Conservation (phyloP, 768 basidiomycete species). For the Hemileccinum rubropunctum region DNA sequence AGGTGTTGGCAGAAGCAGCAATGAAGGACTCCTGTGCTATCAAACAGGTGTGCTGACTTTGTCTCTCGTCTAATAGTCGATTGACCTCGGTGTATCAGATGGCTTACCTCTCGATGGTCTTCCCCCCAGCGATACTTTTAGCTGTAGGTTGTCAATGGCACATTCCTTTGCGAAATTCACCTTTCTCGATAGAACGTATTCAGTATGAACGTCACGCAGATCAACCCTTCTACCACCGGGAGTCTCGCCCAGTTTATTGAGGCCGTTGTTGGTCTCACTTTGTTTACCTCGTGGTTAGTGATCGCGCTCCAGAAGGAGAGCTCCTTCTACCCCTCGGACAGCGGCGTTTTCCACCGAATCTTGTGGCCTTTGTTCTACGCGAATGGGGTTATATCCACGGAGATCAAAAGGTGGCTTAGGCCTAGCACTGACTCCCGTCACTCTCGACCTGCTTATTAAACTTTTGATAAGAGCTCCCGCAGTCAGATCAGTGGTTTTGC, state of each 20-base stretch:
- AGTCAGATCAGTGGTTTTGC: background rate
- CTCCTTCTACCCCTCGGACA: slow-evolving; percentile 7
- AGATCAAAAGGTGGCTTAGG: background rate
- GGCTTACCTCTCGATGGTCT: slow-evolving; percentile 54
- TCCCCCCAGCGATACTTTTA: slow-evolving; percentile 50
- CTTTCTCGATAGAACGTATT: slow-evolving; percentile 29
- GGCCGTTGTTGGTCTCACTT: slow-evolving; percentile 43
- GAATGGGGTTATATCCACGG: slow-evolving; percentile 1
- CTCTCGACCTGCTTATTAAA: background rate
- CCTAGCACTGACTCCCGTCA: background rate
- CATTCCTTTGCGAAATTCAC: slow-evolving; percentile 5
- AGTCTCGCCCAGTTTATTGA: slow-evolving; percentile 40
- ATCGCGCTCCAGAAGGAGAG: slow-evolving; percentile 44
- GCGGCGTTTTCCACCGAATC: slow-evolving; percentile 8
- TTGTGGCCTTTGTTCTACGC: slow-evolving; percentile 23
- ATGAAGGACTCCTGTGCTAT: slow-evolving; percentile 6
- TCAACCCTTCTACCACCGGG: slow-evolving; percentile 21
- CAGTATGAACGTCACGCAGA: slow-evolving; percentile 29
- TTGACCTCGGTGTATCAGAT: slow-evolving; percentile 34
- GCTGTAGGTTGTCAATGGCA: slow-evolving; percentile 17
- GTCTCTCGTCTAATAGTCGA: background rate
- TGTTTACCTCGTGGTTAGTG: slow-evolving; percentile 51
- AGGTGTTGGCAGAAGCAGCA: background rate
- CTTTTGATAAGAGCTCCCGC: background rate
- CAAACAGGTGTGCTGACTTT: slow-evolving; percentile 19